Conservation (phyloP, 257 asterid species). For the Plectranthus barbatus region DNA sequence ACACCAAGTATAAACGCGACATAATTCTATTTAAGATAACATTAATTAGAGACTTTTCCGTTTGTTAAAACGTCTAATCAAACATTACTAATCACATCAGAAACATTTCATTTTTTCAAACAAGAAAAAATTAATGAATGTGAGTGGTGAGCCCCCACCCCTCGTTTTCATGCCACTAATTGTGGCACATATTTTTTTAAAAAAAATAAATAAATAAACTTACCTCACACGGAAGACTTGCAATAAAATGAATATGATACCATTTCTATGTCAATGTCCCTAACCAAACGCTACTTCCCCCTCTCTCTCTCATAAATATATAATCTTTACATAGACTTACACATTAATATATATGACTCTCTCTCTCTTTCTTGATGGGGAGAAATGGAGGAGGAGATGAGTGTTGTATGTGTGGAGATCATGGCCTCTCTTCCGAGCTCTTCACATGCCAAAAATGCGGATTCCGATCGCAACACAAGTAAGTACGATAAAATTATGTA, state of each 20-base stretch:
- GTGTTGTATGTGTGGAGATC: conserved; percentile 89
- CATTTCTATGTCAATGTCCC: conserved; percentile 17
- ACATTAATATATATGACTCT: no score
- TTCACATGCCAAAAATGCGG: conserved; percentile 52
- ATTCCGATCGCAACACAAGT: conserved; percentile 73
- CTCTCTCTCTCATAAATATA: neutral
- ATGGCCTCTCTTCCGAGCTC: conserved; percentile 53
- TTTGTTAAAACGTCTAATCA: conserved; percentile 16
- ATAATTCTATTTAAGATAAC: neutral
- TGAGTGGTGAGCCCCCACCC: conserved; percentile 30
- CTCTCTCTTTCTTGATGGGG: conserved; percentile 5
- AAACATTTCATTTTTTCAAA: no score
- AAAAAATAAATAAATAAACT: no score
- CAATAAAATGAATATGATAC: conserved; percentile 29
- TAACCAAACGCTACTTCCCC: neutral
- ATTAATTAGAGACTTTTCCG: neutral
- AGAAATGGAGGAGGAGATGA: conserved; percentile 31
- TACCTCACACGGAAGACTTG: conserved; percentile 23
- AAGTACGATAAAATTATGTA: neutral
- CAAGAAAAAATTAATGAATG: neutral
- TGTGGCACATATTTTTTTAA: conserved; percentile 19
- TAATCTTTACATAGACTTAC: no score
- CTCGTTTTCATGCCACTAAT: conserved; percentile 20
- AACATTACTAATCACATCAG: neutral
- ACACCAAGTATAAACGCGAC: neutral